A percentile compares a stretch with the other conserved stretches of the same genome.
Conservation (phyloP, 768 basidiomycete species). For the Omphalotus guepiniiformis region DNA sequence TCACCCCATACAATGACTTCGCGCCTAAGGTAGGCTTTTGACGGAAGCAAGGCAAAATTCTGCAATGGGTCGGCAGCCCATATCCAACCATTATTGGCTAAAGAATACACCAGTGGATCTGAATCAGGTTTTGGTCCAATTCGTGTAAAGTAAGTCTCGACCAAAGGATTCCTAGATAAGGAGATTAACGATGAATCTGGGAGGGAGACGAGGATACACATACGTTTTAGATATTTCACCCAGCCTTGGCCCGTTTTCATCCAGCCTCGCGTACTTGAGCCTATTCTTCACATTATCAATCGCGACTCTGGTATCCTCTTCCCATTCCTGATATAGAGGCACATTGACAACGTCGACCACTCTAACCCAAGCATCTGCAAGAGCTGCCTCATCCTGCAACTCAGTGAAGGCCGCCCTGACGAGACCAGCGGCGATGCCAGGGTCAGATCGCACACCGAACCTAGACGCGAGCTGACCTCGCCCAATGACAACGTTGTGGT, state of each 20-base stretch:
- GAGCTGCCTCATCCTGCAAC: conserved; percentile 41
- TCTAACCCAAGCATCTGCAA: conserved; percentile 68
- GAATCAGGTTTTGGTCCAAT: conserved; percentile 40
- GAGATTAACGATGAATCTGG: conserved; percentile 3
- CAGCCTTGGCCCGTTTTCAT: conserved; percentile 76
- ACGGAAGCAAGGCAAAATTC: conserved; percentile 90
- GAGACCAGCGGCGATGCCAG: conserved; percentile 66
- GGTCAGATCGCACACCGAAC: conserved; percentile 62
- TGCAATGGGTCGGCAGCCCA: conserved; percentile 93
- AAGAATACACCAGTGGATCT: conserved; percentile 59
- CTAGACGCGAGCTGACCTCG: conserved; percentile 58
- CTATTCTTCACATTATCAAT: conserved; percentile 72
- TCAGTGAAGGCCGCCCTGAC: conserved; percentile 63
- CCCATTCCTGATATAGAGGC: conserved; percentile 81
- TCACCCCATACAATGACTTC: conserved; percentile 98
- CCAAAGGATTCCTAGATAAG: conserved; percentile 64
- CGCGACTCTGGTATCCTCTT: conserved; percentile 74
- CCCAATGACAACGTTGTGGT: conserved; percentile 52
- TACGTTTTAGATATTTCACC: conserved; percentile 76
- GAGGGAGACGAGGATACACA: conserved; percentile 24
- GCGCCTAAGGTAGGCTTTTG: conserved; percentile 91
- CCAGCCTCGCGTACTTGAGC: conserved; percentile 76
- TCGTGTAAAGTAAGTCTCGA: conserved; percentile 92
- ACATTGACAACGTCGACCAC: conserved; percentile 88
- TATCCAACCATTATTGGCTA: conserved; percentile 99